These are phyloP conservation scores for Epichloe amarillans DNA, from an alignment of 2,329 filamentous ascomycete genomes.

Conservation along the genomic window DNA sequence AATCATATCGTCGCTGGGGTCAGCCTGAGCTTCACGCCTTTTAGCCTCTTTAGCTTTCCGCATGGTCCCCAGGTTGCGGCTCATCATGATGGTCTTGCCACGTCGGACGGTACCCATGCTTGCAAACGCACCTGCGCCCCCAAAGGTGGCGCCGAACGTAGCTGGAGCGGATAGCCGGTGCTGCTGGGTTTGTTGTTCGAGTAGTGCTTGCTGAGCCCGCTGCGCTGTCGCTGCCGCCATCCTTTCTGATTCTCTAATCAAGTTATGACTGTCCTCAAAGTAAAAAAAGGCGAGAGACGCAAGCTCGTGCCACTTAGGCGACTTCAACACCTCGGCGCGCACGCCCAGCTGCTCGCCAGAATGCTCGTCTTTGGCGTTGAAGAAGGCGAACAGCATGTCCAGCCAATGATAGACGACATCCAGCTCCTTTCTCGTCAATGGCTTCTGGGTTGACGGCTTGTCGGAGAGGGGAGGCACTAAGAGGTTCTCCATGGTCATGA, in stretches of 20 bases:
- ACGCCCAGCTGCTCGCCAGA: constrained; percentile 73
- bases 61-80: constrained; percentile 91
- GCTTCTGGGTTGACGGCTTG: constrained; percentile 76
- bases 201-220: constrained; percentile 56
- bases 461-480: constrained; percentile 90
- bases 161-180: constrained; percentile 61
- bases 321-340: constrained; percentile 81
- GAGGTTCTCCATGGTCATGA: constrained; percentile 79
- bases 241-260: constrained; percentile 88
- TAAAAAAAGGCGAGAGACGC: constrained; percentile 98
- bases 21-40: constrained; percentile 85
- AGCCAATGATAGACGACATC: constrained; percentile 96
- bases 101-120: constrained; percentile 55
- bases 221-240: constrained; percentile 84
- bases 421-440: constrained; percentile 73
- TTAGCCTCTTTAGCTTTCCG: constrained; percentile 91
- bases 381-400: constrained; percentile 81
- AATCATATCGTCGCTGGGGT: constrained; percentile 97
- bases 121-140: constrained; percentile 34
- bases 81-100: constrained; percentile 80
- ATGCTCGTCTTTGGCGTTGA: constrained; percentile 81
- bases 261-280: constrained; percentile 78
- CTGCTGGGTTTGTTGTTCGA: constrained; percentile 30
- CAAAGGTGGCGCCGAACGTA: constrained; percentile 21
- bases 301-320: constrained; percentile 95